Evolutionary conservation across 345 rosid species (phyloP).

Genomic region (Passiflora organensis): DNA sequence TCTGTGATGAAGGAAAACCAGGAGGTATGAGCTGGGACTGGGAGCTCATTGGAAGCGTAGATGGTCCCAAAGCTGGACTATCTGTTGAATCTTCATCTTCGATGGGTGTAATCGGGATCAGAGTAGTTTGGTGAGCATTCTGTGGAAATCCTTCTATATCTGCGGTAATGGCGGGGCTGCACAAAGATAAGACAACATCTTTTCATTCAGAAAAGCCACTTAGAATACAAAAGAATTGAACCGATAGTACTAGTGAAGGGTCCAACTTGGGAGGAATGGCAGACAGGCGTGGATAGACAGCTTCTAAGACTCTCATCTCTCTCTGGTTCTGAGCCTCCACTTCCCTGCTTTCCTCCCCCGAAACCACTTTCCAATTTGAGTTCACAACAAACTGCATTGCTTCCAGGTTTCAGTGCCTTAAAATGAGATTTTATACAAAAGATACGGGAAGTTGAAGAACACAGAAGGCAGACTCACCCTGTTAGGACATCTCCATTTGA

Average conservation of each 20-base stretch:
- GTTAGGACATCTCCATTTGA: conserved; percentile 68
- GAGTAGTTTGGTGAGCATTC: conserved; percentile 42
- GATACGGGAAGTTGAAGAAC: background rate
- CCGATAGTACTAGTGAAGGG: conserved; percentile 16
- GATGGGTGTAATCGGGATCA: conserved; percentile 68
- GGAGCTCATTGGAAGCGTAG: conserved; percentile 20
- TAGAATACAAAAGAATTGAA: background rate
- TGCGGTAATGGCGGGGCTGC: conserved; percentile 56
- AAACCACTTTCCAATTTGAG: conserved; percentile 73
- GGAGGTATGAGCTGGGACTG: conserved; percentile 31
- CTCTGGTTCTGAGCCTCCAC: conserved; percentile 66
- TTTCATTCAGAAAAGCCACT: background rate
- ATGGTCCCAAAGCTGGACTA: conserved; percentile 29
- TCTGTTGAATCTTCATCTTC: conserved; percentile 83
- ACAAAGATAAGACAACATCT: conserved; percentile 16
- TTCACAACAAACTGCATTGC: conserved; percentile 52
- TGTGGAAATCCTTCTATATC: conserved; percentile 38
- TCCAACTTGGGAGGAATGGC: conserved; percentile 75
- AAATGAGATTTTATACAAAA: conserved; percentile 2
- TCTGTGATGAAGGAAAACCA: conserved; percentile 27
- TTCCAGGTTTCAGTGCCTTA: conserved; percentile 18
- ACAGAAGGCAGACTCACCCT: conserved; percentile 39
- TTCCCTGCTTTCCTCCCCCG: conserved; percentile 85
- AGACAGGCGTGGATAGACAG: conserved; percentile 86
- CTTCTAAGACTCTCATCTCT: conserved; percentile 90